Base-by-base conservation (phyloP, 2,329 filamentous ascomycete species). In the Botryosphaeria dothidea region DNA sequence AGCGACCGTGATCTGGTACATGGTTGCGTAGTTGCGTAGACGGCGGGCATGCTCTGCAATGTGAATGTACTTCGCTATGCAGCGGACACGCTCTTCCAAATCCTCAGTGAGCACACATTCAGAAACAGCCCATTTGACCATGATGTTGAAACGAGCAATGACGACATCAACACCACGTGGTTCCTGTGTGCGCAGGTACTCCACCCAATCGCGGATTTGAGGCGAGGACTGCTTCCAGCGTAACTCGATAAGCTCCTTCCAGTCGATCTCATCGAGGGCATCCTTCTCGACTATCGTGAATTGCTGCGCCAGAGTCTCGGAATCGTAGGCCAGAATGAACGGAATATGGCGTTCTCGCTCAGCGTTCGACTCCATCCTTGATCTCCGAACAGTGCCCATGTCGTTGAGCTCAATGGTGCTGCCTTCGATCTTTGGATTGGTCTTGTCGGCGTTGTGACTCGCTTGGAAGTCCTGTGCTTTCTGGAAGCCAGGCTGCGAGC, bases 251-350 rank as follows among this genome's bases (percentile, higher is more conserved):
- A 95, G 82, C 70, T 95, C 92, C 74, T 91, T 92, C 92, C 92
- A 95, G 77, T 94, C 91, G 67, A 95, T 91, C 75, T 94, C 92
- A 69, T 92, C 91, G 23, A 95, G 81, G 0, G 91, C 92, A 73
- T 94, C 92, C 75, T 94, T 93, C 73, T 95, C 92, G 52, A 95
- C 92, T 36, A 95, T 83, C 0, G 91, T 94, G 69, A 95, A 92
- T 71, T 95, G 92, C 75, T 93, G 90, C 2, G 92, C 92, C 27
- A 95, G 83, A 3, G 90, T 81, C 69, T 92, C 88, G 5, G 92
- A 92, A 71, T 93, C 90, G 70, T 93, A 93, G 0, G 90, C 90
- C 25, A 95, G 82, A 64, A 93, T 89, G 75, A 95, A 95, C 0
- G 92, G 92, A 38, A 94, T 77, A 75, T 95, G 92, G 3, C 84